Evolutionary conservation across 2,329 filamentous ascomycete species (phyloP).

Genomic region (Pseudogymnoascus sp.): DNA sequence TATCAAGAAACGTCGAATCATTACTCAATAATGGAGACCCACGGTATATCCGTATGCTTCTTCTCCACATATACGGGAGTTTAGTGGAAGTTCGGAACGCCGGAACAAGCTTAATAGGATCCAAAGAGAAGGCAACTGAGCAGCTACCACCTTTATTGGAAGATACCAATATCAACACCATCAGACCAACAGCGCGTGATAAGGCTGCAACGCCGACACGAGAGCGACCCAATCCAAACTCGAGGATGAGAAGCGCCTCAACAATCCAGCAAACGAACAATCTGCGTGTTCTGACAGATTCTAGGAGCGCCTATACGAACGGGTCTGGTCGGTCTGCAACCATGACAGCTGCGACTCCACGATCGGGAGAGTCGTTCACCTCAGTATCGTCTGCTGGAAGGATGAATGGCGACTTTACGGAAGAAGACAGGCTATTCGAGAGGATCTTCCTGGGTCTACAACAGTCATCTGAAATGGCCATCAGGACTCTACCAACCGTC

Average conservation of each 20-base stretch:
- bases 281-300: slow-evolving; percentile 49
- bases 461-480: slow-evolving; percentile 63
- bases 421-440: slow-evolving; percentile 77
- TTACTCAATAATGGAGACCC: slow-evolving; percentile 59
- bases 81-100: slow-evolving; percentile 53
- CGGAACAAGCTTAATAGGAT: slow-evolving; percentile 20
- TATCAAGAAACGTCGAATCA: slow-evolving; percentile 53
- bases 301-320: slow-evolving; percentile 42
- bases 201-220: slow-evolving; percentile 45
- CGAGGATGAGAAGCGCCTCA: slow-evolving; percentile 27
- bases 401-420: slow-evolving; percentile 51
- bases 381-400: slow-evolving; percentile 21
- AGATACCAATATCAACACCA: slow-evolving; percentile 28
- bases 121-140: slow-evolving; percentile 12
- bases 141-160: not conserved
- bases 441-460: slow-evolving; percentile 71
- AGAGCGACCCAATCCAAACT: slow-evolving; percentile 36
- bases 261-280: slow-evolving; percentile 25
- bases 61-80: slow-evolving; percentile 58
- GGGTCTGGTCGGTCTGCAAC: slow-evolving; percentile 43
- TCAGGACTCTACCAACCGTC: slow-evolving; percentile 62
- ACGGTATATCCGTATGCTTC: slow-evolving; percentile 56
- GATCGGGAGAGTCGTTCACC: slow-evolving; percentile 73
- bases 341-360: slow-evolving; percentile 54
- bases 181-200: slow-evolving; percentile 44